Evolutionary conservation across 208 protist genomes (phyloP).

Genomic region (Wallacemonas sp.): DNA sequence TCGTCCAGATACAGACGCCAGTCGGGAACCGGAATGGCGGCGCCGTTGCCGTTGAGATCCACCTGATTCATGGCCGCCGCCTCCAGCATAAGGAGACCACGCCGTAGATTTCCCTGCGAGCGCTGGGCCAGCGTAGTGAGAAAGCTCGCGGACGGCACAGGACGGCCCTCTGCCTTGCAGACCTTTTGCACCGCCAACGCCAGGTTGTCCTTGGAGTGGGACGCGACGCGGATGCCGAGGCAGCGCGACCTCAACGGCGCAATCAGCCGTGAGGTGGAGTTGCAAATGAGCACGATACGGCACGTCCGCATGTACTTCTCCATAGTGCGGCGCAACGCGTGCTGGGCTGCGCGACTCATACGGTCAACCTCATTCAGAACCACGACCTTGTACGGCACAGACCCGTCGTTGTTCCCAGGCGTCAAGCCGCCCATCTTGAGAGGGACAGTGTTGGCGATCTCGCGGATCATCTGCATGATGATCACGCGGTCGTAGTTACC

Average conservation of each 20-base stretch:
- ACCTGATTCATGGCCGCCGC: conserved; percentile 85
- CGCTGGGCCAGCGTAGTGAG: conserved; percentile 61
- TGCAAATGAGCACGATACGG: conserved; percentile 97
- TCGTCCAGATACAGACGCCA: conserved; percentile 96
- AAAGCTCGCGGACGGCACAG: conserved; percentile 65
- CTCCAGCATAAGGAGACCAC: conserved; percentile 97
- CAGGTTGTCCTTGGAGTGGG: conserved; percentile 94
- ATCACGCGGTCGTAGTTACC: conserved; percentile 97
- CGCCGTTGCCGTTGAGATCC: conserved; percentile 74
- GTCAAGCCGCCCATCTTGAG: conserved; percentile 43
- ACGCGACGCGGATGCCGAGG: conserved; percentile 95
- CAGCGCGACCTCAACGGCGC: conserved; percentile 98
- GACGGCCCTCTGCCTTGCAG: conserved; percentile 67
- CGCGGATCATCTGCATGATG: conserved; percentile 98
- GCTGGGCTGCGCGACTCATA: conserved; percentile 97
- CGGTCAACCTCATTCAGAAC: conserved; percentile 98
- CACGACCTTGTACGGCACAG: conserved; percentile 94
- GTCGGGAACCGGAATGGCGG: conserved; percentile 86
- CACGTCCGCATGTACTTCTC: conserved; percentile 99
- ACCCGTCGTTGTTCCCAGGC: not conserved
- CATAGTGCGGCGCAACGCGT: conserved; percentile 99
- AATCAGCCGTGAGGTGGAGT: conserved; percentile 94
- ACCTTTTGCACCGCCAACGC: conserved; percentile 55
- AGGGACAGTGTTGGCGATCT: conserved; percentile 96
- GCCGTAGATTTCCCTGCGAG: conserved; percentile 95